Conservation (phyloP, 169 alveolate species). For the Babesia divergens region DNA sequence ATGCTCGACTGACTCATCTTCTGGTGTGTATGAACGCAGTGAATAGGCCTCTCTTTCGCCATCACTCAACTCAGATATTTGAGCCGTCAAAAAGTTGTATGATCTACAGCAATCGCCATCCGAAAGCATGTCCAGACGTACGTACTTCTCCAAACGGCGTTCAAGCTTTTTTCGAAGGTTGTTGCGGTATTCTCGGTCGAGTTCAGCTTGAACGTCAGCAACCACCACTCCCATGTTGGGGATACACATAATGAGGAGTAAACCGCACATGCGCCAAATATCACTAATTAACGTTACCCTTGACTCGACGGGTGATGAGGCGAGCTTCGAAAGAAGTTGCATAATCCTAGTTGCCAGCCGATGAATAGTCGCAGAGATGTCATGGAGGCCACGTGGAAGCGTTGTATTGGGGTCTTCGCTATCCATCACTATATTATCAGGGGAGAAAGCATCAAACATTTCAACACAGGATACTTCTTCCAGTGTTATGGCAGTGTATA, state of each 20-base stretch:
- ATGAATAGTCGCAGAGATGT: background rate
- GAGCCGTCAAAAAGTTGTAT: background rate
- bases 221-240: constrained; percentile 4
- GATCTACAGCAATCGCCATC: constrained; percentile 11
- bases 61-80: background rate
- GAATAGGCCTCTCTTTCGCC: background rate
- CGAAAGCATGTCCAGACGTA: constrained; percentile 10
- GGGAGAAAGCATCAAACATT: background rate
- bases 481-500: constrained; percentile 5
- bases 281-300: background rate
- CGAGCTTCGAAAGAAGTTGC: background rate
- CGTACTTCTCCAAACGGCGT: constrained; percentile 2
- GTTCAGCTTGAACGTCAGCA: background rate
- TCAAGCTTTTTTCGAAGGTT: background rate
- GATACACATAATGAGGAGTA: background rate
- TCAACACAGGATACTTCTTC: background rate
- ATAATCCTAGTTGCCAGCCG: background rate
- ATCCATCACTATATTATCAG: too few relatives aligned
- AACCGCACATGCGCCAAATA: constrained; percentile 16
- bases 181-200: background rate
- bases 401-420: too few relatives aligned
- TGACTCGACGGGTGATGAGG: background rate
- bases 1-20: background rate
- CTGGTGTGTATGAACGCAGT: background rate
- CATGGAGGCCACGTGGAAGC: too few relatives aligned